Base-by-base conservation (phyloP, 2,329 filamentous ascomycete species). In the Cordyceps fumosorosea region DNA sequence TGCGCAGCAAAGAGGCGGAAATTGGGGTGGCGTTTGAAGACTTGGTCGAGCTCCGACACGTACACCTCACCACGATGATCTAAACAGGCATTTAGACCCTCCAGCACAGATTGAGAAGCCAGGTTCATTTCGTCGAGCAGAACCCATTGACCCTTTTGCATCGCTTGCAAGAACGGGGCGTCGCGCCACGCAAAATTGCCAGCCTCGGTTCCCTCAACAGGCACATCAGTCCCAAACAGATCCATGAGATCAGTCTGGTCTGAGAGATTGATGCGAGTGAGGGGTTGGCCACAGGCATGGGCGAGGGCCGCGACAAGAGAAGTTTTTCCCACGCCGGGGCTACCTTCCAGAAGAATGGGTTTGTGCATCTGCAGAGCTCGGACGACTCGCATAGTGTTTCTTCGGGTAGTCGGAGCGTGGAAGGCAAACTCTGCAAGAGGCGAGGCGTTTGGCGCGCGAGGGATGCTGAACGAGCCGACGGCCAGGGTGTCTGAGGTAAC, bases 241-340 rank as follows among this genome's bases (percentile, higher is more conserved):
- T 99, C 95, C 84, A 98, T 97, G 56, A 99, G 78, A 74, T 99
- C 95, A 0, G 96, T 99, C 76, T 99, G 95, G 68, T 99, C 95
- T 0, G 95, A 98, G 64, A 99, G 80, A 71, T 99, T 99, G 75
- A 99, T 97, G 68, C 95, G 85, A 0, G 92, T 96, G 65, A 99
- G 77, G 8, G 90, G 89, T 65, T 88, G 88, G 5, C 93, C 91
- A 66, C 91, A 89, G 4, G 88, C 87, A 67, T 84, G 84, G 1
- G 96, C 90, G 52, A 99, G 80, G 0, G 95, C 93, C 52, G 89
- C 88, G 24, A 99, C 86, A 16, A 99, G 81, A 1, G 93, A 96
- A 0, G 95, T 99, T 78, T 99, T 99, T 62, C 95, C 95, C 24
- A 99, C 95, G 72, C 95, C 95, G n/a, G 95, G 95, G 68, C 90